phyloP scores from a whole-genome alignment of 805 yeast genomes.

The Saccharomycopsis guyanensis region DNA sequence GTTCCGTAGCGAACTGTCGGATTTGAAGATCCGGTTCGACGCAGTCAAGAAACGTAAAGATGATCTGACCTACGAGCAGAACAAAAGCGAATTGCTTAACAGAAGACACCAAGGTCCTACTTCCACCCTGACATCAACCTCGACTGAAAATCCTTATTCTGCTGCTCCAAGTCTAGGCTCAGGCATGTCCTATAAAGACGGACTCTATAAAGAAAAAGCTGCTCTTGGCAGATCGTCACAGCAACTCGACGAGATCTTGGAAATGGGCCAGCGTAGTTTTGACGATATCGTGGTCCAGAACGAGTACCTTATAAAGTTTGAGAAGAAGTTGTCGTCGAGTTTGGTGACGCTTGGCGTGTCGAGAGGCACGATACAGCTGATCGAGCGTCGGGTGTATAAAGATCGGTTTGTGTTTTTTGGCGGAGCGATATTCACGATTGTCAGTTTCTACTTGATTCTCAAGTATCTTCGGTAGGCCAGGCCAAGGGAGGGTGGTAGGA shows the following conservation, averaged over 20 bases:
- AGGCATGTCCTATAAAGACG: slow-evolving; percentile 42
- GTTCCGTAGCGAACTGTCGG: slow-evolving; percentile 37
- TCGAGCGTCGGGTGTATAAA: slow-evolving; percentile 74
- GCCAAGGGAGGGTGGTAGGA: too few species aligned
- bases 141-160: slow-evolving; percentile 44
- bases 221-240: slow-evolving; percentile 61
- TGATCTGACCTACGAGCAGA: slow-evolving; percentile 31
- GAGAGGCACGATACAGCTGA: slow-evolving; percentile 68
- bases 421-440: slow-evolving; percentile 54
- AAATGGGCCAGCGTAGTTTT: slow-evolving; percentile 79
- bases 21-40: slow-evolving; percentile 28
- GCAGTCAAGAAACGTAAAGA: slow-evolving; percentile 31
- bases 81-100: slow-evolving; percentile 39
- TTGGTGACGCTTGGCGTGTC: slow-evolving; percentile 82
- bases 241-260: slow-evolving; percentile 83
- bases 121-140: slow-evolving; percentile 17
- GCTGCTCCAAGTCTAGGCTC: slow-evolving; percentile 23
- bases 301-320: slow-evolving; percentile 56
- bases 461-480: slow-evolving; percentile 47
- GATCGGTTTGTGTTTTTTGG: slow-evolving; percentile 85
- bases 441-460: slow-evolving; percentile 59
- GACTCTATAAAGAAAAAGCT: slow-evolving; percentile 60
- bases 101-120: slow-evolving; percentile 28
- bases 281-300: slow-evolving; percentile 85
- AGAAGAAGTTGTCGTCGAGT: slow-evolving; percentile 54